Evolutionary conservation across 208 protist genomes (phyloP), one percentile per base, ranked within the genome.

Genomic region (Angomonas desouzai): DNA sequence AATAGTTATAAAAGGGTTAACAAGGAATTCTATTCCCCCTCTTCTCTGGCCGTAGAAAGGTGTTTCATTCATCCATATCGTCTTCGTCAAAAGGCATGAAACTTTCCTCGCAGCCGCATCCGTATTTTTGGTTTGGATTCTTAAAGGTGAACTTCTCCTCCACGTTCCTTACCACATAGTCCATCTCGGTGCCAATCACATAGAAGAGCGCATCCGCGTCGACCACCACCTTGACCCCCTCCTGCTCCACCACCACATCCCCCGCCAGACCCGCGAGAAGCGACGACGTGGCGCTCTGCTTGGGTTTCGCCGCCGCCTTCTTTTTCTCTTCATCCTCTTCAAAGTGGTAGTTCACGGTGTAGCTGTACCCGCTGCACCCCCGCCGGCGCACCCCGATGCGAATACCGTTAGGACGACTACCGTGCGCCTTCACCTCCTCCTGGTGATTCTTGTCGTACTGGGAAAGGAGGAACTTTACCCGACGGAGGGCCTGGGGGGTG

Each of bases 121-220:
- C 81, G 56, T 87, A 92, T 64, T 97, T 98, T 62, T 97, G 88
- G 72, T 98, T 98, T 1, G 97, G 97, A 69, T 99, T 99, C 51
- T 87, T 83, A 78, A 99, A 99, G 11, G 96, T 96, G 71, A 99
- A 99, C 68, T 98, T 97, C 59, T 96, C 87, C 66, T 93, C 87
- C 16, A 98, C 81, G 55, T 97, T 90, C n/a, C 89, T 72, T 38
- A 96, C 85, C 11, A 96, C 76, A 66, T 96, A 99, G 67, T 99
- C 97, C 96, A 99, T 98, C 62, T 97, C 87, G 6, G 97, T 98
- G 6, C 97, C 97, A 69, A 98, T 97, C 13, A 99, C 92, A 63
- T 98, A 97, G 69, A 99, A 95, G 32, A 98, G 82, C 22, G 97
- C 97, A 58, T 95, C 88, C 20, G 68, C 80, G 38, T 97, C 94